Base-by-base conservation (phyloP, 1,284 basidiomycete genomes). In the Tylopilus orsonianus region DNA sequence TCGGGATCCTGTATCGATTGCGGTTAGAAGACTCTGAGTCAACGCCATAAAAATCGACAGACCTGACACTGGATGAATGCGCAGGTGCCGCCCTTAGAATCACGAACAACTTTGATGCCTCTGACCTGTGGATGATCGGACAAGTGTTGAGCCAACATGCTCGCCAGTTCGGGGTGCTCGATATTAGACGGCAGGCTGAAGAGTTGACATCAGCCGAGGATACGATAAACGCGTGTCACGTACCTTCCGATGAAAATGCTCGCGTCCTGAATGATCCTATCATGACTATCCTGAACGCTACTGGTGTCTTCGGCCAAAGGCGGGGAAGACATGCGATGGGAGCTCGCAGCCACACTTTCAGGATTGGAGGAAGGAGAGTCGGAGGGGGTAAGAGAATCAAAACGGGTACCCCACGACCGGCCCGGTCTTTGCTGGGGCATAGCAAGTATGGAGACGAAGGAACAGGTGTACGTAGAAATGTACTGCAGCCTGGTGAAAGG, bases 41-140 rank as follows among this genome's bases (percentile, higher is more conserved):
- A 36, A 18, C 22, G 7, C 14, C 24, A 39, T 27, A 44, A 46
- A 49, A 27, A 48, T 41, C 27, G 23, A 48, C 73, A 42, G 59
- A 87, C 87, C 73, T 87, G 78, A 73, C 87, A 90, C 66, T 90
- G 87, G 14, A 89, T 81, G 62, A 90, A 90, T 41, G 87, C 87
- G 59, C 87, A 89, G 30, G 83, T 78, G 22, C 85, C 81, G 35
- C 86, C 85, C 62, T 82, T 85, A 49, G 75, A 77, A 62, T 90
- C 87, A 48, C 82, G 82, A 42, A 89, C 77, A 40, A 89, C 81
- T 63, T 90, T 90, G 64, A 90, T 75, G 45, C 74, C 77, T 61
- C 80, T 82, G 58, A 87, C 71, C 50, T 81, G 77, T 0, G 77
- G 71, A 60, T 85, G 75, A 40, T 75, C 75, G 9, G 80, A 78